Evolutionary conservation across 495 filamentous ascomycete species (phyloP), one percentile per base, ranked within the genome.

Genomic region (Aspergillus coremiiformis): DNA sequence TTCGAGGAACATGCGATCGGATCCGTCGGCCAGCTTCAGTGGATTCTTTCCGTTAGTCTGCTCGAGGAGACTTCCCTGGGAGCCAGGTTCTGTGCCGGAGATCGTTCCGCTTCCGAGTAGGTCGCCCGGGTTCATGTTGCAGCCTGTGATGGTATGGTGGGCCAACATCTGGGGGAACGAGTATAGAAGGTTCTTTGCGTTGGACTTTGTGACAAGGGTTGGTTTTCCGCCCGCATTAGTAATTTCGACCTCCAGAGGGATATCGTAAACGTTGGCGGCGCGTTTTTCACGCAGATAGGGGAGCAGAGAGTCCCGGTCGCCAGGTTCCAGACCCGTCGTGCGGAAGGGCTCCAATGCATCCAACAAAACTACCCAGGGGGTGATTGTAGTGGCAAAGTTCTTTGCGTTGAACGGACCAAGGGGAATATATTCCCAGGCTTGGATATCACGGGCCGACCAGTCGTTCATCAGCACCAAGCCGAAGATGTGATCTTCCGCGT

Each of bases 91-190:
- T 12, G 76, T 81, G 17, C 91, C 91, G 44, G 84, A 89, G 58
- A 97, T 95, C 1, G 92, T 97, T 2, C 92, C 92, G 4, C 86
- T 91, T 17, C 90, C 92, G 1, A 97, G 66, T 45, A 97, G 68
- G 58, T 97, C 92, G 30, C 92, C 92, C 0, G 85, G 75, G 35
- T 81, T 79, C 73, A 97, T 65, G 14, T 85, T 83, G 65, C 92
- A 97, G 20, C 92, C 92, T 1, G 84, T 87, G 41, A 92, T 77
- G 5, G 87, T 84, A 64, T 97, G 92, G 63, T 97, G 92, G 0
- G 92, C 84, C 32, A 97, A 74, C 89, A 97, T 95, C 70, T 97
- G 92, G 12, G 87, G 80, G 70, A 95, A 97, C 0, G 89, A 95
- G 77, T 82, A 97, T 19, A 97, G 78, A 23, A 96, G 79, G 65